phyloP scores from a whole-genome alignment of 495 filamentous ascomycete genomes.

The Zalerion maritima region DNA sequence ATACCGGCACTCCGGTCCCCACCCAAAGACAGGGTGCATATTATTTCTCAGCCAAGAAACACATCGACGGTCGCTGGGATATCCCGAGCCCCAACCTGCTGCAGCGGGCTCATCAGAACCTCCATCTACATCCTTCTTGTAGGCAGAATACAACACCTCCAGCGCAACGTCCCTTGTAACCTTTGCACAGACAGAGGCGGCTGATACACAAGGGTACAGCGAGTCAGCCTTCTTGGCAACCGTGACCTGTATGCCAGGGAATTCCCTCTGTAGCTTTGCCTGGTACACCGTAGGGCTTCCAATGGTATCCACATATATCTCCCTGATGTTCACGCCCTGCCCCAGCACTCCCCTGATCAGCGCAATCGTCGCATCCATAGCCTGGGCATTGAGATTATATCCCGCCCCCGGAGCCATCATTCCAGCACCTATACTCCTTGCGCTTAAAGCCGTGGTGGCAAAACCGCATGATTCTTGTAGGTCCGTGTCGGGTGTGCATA shows the following conservation, averaged over 20 bases:
- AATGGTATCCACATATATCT: constrained; percentile 94
- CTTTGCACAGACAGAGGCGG: constrained; percentile 88
- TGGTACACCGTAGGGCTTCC: constrained; percentile 74
- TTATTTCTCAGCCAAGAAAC: constrained; percentile 65
- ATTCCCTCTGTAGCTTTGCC: constrained; percentile 64
- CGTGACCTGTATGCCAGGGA: constrained; percentile 65
- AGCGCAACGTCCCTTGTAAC: constrained; percentile 84
- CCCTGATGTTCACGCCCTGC: constrained; percentile 58
- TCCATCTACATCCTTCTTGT: constrained; percentile 7
- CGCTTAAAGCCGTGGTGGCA: constrained; percentile 67
- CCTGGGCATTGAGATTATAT: constrained; percentile 97
- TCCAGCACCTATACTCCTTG: constrained; percentile 64
- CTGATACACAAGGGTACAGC: constrained; percentile 83
- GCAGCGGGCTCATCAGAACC: constrained; percentile 6
- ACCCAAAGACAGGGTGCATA: constrained; percentile 91
- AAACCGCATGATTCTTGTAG: constrained; percentile 63
- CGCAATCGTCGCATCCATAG: constrained; percentile 84
- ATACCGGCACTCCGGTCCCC: constrained; percentile 83
- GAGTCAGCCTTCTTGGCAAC: constrained; percentile 95
- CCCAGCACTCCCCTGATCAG: constrained; percentile 65
- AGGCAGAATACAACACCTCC: constrained; percentile 51
- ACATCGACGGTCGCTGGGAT: constrained; percentile 77
- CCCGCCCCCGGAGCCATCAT: constrained; percentile 54
- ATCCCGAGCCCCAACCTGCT: constrained; percentile 73
- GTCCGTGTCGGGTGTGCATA: constrained; percentile 52